Evolutionary conservation across 139 green algal genomes (phyloP).

Genomic region (Chlorella sp.): DNA sequence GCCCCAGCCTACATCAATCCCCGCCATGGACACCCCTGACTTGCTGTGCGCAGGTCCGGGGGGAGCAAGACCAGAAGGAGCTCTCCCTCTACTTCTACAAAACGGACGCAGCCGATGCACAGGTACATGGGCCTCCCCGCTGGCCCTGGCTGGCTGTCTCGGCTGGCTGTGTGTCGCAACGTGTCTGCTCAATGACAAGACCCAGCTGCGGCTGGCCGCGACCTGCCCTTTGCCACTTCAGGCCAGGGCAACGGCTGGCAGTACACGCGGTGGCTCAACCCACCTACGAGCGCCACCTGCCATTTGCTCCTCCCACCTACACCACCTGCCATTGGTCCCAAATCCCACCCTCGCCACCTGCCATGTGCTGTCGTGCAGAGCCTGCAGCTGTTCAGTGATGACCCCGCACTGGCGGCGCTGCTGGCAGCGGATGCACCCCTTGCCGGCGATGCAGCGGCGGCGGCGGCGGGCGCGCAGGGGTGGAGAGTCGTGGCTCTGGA

Average conservation of each 20-base stretch:
- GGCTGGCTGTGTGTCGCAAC: not conserved
- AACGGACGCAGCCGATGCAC: not conserved
- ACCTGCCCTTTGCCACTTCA: too few species aligned
- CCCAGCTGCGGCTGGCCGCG: not conserved
- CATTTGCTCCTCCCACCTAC: not conserved
- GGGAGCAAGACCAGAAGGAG: not conserved
- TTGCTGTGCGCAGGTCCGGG: not conserved
- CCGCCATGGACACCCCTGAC: too few species aligned
- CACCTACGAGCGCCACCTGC: too few species aligned
- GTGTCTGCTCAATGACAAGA: not conserved
- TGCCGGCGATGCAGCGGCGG: not conserved
- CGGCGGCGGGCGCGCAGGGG: not conserved
- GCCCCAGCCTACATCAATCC: too few species aligned
- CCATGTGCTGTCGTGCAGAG: not conserved
- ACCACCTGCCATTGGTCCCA: too few species aligned
- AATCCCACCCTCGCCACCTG: not conserved
- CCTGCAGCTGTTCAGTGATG: not conserved
- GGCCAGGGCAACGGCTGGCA: too few species aligned
- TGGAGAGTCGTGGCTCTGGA: not conserved
- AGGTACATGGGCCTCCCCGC: not conserved
- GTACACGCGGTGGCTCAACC: too few species aligned
- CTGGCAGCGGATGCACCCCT: conserved; percentile 6
- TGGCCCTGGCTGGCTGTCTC: not conserved
- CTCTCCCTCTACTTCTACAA: not conserved
- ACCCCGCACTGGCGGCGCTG: conserved; percentile 21